Evolutionary conservation across 108 stramenopile species (phyloP), one percentile per base, ranked within the genome.

Genomic region (Fistulifera solaris): DNA sequence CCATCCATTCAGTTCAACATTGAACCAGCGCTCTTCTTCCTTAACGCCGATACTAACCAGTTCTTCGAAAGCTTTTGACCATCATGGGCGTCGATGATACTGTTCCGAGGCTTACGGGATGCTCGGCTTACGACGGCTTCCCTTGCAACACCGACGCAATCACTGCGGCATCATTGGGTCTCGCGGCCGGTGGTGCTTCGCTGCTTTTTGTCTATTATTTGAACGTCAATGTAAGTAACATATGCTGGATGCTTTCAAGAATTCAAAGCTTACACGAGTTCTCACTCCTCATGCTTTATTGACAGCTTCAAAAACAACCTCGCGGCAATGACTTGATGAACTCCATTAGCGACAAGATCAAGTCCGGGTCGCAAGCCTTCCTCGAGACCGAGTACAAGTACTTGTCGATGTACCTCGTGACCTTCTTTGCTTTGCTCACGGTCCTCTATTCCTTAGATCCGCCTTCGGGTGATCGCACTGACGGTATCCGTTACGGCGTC

Each of bases 331-430:
- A 75, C 27, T 55, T 63, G 22, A 84, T 88, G 87, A 81, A 84
- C 67, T 68, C 72, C 51, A 69, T 87, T 35, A 70, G 70, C 40
- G 79, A 77, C 46, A 59, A 83, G 58, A 95, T 97, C 81, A 76
- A 82, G 52, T 71, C 78, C 5, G 96, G 96, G 19, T 92, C 94
- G 21, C 72, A 79, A 47, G 78, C 95, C 54, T 96, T 96, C 68
- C 70, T 98, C 19, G 28, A 59, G 23, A 89, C 94, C 26, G 95
- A 98, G 73, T 98, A 98, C 83, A 77, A 71, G 55, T 93, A 93
- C 58, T 73, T 94, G 56, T 39, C 71, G n/a, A 21, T 73, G 17
- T 98, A 93, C 62, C 75, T 88, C 19, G 40, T 83, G 22, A 70
- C 86, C 40, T 66, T 78, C 28, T 77, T 68, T 54, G 43, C 61